Percentiles rank a stretch among this genome's conserved stretches.
Evolutionary conservation across 306 rosid genomes (phyloP).

Genomic region (Arachis hypogaea): DNA sequence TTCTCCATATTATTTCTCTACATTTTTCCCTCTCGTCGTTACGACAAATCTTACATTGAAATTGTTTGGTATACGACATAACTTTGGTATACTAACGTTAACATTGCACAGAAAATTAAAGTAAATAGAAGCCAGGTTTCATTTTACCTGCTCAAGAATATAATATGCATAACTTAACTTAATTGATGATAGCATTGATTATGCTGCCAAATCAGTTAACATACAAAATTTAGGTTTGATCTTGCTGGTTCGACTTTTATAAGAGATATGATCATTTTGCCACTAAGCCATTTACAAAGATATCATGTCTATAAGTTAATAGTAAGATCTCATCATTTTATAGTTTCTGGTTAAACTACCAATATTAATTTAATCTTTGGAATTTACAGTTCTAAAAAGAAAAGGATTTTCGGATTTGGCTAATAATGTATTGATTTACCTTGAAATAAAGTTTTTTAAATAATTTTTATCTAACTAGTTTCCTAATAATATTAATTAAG

Average conservation of each 20-base stretch:
- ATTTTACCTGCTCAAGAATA: conserved; percentile 1
- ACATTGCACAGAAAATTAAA: background rate
- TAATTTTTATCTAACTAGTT: too few species aligned
- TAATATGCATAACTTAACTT: conserved; percentile 22
- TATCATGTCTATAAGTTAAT: conserved; percentile 26
- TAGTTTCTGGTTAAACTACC: background rate
- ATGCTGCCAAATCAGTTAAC: conserved; percentile 38
- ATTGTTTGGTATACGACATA: background rate
- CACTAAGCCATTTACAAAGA: conserved; percentile 22
- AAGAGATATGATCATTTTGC: conserved; percentile 28
- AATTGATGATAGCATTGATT: conserved; percentile 40
- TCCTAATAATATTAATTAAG: too few species aligned
- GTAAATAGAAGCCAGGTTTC: background rate
- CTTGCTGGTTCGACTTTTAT: conserved; percentile 42
- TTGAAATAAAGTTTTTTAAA: too few species aligned
- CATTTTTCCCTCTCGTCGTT: background rate
- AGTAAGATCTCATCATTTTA: background rate
- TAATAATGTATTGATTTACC: too few species aligned
- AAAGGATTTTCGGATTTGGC: too few species aligned
- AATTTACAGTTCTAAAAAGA: too few species aligned
- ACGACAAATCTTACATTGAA: background rate
- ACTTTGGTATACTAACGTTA: background rate
- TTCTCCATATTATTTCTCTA: too few species aligned
- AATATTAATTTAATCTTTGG: too few species aligned
- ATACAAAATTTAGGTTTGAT: conserved; percentile 42